Evolutionary conservation across 129 eudicot species (phyloP).

Genomic region (Flaveria trinervia): DNA sequence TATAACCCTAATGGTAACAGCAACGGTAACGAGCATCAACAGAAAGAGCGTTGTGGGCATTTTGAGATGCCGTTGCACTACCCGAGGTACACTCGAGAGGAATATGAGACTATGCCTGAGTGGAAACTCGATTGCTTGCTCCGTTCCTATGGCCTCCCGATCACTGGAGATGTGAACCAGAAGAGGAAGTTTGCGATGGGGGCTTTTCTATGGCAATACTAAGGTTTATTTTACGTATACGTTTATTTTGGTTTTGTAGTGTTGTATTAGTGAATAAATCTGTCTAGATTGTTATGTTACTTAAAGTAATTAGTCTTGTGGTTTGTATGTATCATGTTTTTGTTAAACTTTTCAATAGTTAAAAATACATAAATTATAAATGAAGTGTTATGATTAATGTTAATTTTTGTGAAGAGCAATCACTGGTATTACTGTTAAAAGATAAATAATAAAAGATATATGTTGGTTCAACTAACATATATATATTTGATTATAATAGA

Average conservation of each 20-base stretch:
- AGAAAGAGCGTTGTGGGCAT: slow-evolving; percentile 30
- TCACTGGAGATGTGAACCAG: slow-evolving; percentile 44
- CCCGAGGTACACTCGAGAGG: slow-evolving; percentile 56
- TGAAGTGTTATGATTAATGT: neutral
- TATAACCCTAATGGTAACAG: neutral
- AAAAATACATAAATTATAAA: neutral
- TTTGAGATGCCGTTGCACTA: slow-evolving; percentile 82
- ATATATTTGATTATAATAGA: no score
- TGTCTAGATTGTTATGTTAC: neutral
- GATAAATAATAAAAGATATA: no score
- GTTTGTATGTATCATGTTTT: neutral
- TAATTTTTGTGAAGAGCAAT: no score
- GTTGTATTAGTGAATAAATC: neutral
- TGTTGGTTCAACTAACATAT: no score
- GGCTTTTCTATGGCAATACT: slow-evolving; percentile 66
- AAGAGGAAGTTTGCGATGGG: slow-evolving; percentile 80
- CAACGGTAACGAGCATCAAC: slow-evolving; percentile 20
- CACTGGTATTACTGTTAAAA: no score
- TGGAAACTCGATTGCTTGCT: slow-evolving; percentile 77
- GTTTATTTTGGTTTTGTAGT: neutral
- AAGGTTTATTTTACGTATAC: neutral
- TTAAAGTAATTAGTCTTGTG: neutral
- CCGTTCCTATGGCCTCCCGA: slow-evolving; percentile 54
- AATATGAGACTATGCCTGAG: slow-evolving; percentile 71
- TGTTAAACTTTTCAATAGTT: neutral